Conservation (phyloP, 805 yeast species). For the Metschnikowia rubicola region DNA sequence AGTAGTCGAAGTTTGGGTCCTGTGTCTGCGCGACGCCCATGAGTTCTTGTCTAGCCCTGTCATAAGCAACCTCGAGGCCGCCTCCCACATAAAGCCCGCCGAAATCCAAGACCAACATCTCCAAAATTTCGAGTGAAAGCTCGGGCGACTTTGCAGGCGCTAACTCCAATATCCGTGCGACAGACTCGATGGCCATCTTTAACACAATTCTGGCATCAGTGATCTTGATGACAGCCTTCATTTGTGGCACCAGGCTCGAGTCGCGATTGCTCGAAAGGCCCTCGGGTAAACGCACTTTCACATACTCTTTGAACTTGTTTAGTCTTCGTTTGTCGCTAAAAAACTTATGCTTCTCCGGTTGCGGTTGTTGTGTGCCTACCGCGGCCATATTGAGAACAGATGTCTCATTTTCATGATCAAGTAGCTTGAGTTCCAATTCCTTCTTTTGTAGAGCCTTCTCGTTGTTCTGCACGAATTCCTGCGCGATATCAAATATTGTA, state of each 20-base stretch:
- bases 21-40: conserved; percentile 22
- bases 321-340: conserved; percentile 43
- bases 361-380: conserved; percentile 12
- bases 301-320: conserved; percentile 52
- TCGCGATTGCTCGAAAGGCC: conserved; percentile 8
- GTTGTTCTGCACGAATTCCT: conserved; percentile 39
- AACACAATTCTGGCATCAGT: conserved; percentile 58
- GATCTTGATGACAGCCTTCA: conserved; percentile 33
- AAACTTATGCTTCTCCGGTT: conserved; percentile 27
- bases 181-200: conserved; percentile 67
- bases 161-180: conserved; percentile 73
- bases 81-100: conserved; percentile 73
- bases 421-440: conserved; percentile 34
- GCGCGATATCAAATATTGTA: conserved; percentile 43
- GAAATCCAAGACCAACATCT: conserved; percentile 61
- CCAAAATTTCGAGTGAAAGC: conserved; percentile 62
- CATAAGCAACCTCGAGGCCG: conserved; percentile 69
- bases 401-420: conserved; percentile 29
- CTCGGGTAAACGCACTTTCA: conserved; percentile 45
- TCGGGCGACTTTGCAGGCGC: conserved; percentile 60
- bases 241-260: conserved; percentile 13
- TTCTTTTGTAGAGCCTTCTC: conserved; percentile 35
- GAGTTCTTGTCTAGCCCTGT: conserved; percentile 35
- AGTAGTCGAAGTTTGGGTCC: conserved; percentile 42
- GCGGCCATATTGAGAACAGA: conserved; percentile 20